These are phyloP conservation scores for Marasmius sp. DNA, from an alignment of 1,284 basidiomycete species.

Conservation along the genomic window DNA sequence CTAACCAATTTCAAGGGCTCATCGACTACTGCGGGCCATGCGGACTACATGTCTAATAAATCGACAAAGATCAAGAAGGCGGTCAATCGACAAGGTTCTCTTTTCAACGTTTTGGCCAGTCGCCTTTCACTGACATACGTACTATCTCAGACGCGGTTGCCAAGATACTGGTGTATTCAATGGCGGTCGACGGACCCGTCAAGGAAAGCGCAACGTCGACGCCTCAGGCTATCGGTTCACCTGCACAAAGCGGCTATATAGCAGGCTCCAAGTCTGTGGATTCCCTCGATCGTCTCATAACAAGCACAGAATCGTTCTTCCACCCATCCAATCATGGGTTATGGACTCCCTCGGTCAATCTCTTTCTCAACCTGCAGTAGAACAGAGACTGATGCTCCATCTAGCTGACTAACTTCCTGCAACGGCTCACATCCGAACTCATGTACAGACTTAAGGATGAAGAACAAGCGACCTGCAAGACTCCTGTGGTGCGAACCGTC, in stretches of 20 bases:
- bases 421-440: slow-evolving; percentile 81
- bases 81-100: slow-evolving; percentile 68
- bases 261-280: slow-evolving; percentile 91
- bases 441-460: slow-evolving; percentile 84
- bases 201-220: slow-evolving; percentile 40
- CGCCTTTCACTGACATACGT: slow-evolving; percentile 1
- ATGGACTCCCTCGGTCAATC: slow-evolving; percentile 62
- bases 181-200: slow-evolving; percentile 79
- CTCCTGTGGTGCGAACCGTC: slow-evolving; percentile 58
- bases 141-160: slow-evolving; percentile 69
- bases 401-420: slow-evolving; percentile 75
- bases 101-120: slow-evolving; percentile 5
- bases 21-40: slow-evolving; percentile 64
- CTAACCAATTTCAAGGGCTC: slow-evolving; percentile 44
- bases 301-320: slow-evolving; percentile 92
- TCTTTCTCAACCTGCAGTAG: background rate
- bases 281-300: slow-evolving; percentile 85
- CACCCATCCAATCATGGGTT: slow-evolving; percentile 82
- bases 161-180: slow-evolving; percentile 88
- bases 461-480: slow-evolving; percentile 77
- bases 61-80: slow-evolving; percentile 79
- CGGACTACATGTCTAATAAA: slow-evolving; percentile 64
- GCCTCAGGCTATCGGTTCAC: slow-evolving; percentile 24
- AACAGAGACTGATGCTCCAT: background rate
- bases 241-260: slow-evolving; percentile 55